phyloP scores from a whole-genome alignment of 139 green algal species.

The Chlamydomonas incerta region DNA sequence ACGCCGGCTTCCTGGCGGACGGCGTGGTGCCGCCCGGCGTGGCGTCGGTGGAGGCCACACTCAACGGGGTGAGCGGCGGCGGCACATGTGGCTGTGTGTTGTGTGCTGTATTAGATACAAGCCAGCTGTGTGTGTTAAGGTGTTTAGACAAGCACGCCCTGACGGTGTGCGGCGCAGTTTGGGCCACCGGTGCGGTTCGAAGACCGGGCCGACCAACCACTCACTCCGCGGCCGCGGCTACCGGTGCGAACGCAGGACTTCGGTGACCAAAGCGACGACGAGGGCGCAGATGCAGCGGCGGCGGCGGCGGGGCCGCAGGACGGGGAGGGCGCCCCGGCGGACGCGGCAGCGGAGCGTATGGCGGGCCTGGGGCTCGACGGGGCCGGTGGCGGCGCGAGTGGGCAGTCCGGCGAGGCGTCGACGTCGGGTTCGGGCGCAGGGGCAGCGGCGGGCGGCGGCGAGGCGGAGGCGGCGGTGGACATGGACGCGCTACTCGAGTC shows the following conservation, averaged over 20 bases:
- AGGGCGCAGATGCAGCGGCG: not conserved
- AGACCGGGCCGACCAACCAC: too few species aligned
- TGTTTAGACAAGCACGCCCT: too few species aligned
- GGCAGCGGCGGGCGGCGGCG: not conserved
- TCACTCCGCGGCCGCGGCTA: too few species aligned
- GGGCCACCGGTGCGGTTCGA: too few species aligned
- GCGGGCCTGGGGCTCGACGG: not conserved
- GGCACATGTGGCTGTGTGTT: conserved; percentile 4
- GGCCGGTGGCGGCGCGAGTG: not conserved
- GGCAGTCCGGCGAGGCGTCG: not conserved
- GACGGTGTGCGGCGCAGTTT: too few species aligned
- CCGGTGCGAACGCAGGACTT: not conserved
- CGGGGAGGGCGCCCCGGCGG: not conserved
- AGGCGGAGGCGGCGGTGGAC: conserved; percentile 33
- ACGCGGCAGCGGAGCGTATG: not conserved
- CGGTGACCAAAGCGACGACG: not conserved
- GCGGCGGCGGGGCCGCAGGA: too few species aligned
- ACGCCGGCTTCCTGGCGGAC: conserved; percentile 61
- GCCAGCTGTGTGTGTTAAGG: too few species aligned
- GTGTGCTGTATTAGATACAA: too few species aligned
- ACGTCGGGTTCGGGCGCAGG: not conserved
- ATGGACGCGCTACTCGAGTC: conserved; percentile 71
- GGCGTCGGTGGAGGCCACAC: conserved; percentile 10
- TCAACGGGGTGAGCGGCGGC: not conserved
- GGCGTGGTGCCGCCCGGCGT: conserved; percentile 49